Evolutionary conservation across 805 yeast genomes (phyloP), one percentile per base, ranked within the genome.

Genomic region (Ogataea saltuana): DNA sequence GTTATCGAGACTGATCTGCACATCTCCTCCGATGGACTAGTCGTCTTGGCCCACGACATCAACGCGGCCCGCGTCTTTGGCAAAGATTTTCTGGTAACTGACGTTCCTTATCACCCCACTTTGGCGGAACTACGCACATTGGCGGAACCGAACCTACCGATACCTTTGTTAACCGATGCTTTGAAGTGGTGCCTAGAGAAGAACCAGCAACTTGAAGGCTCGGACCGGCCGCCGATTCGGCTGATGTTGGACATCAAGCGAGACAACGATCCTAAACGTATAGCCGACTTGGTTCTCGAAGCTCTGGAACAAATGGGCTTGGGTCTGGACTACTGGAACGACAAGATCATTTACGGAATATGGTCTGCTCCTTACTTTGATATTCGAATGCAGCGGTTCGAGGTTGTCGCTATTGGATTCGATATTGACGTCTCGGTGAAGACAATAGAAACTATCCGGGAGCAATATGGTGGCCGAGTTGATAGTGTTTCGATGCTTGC

Each of bases 1-100:
- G 61, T 65, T 2, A 51, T 68, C 15, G 72, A 68, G 43, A 58
- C 67, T 1, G 73, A 69, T 50, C 46, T 69, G 9, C 74, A 69
- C 42, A 49, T 67, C 4, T 49, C 72, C 1, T 46, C 49, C 7
- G 74, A 69, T 46, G 54, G 54, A 3, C 41, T 54, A 8, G 49
- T 68, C 13, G 60, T 68, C 3, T 53, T 69, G 16, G 54, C 65
- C 17, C 74, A 69, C 47, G 72, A 69, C 45, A 35, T 56, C 3
- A 50, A 48, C 32, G 63, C 72, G 0, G 37, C 26, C 4, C 47
- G 72, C 20, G 63, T 61, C 0, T 69, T 56, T 49, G 66, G 67
- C n/a, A 50, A 47, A n/a, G 50, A 48, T 9, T 50, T 49, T 19
- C 47, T 48, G 6, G 60, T 69, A 23, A 53, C 59, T 2, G 41